phyloP scores from a whole-genome alignment of 176 grass and related monocot species.

The Phyllostachys edulis region DNA sequence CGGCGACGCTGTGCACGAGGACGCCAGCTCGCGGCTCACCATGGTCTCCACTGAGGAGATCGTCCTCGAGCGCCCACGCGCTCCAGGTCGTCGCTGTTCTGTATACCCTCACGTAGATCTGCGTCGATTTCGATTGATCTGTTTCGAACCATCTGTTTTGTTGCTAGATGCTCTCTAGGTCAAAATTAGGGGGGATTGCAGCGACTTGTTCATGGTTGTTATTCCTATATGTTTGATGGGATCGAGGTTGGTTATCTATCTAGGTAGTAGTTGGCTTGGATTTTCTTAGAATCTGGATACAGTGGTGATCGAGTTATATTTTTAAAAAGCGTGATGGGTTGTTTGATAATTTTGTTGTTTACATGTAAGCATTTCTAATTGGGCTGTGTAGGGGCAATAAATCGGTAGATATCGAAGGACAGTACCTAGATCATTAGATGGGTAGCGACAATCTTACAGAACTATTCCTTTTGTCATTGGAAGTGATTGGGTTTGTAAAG shows the following conservation, averaged over 20 bases:
- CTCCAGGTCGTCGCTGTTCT: slow-evolving; percentile 48
- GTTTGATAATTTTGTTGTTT: not conserved
- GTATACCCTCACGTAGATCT: not conserved
- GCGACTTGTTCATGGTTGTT: not conserved
- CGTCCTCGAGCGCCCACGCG: slow-evolving; percentile 70
- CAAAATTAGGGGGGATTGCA: not conserved
- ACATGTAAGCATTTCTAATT: not conserved
- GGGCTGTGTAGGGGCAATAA: not conserved
- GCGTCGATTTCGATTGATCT: no score
- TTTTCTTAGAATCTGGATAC: not conserved
- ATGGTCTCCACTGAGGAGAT: slow-evolving; percentile 88
- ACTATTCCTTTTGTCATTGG: not conserved
- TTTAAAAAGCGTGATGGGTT: not conserved
- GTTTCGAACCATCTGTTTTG: no score
- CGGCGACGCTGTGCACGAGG: no score
- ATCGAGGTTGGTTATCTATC: not conserved
- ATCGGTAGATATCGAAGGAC: not conserved
- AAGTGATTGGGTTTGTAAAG: not conserved
- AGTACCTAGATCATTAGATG: not conserved
- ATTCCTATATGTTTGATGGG: not conserved
- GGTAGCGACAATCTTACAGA: not conserved
- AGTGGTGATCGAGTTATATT: not conserved
- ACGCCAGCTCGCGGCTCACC: slow-evolving; percentile 63
- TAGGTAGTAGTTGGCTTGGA: not conserved
- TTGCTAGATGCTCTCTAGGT: not conserved